Base-by-base conservation (phyloP, 192 early-diverging fungal genomes). In the Coemansia sp. region DNA sequence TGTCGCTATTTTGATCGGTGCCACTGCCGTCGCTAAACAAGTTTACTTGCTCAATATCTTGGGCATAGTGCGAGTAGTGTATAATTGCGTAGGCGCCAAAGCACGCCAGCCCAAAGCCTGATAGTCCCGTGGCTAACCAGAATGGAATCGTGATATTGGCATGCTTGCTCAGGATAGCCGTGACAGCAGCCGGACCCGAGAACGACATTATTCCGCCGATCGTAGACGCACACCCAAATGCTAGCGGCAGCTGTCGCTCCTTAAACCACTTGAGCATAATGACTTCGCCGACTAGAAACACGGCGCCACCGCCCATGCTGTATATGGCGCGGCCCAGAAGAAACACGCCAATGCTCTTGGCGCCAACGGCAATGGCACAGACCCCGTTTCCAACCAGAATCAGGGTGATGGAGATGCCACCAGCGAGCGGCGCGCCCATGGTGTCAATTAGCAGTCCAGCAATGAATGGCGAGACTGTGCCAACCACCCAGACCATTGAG, bases 261-360 rank as follows among this genome's bases (percentile, higher is more conserved):
- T 73, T 71, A 56, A 80, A 80, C 79, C 79, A 80, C 39, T 77
- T 76, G 14, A 77, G 42, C 55, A 80, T 55, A 10, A 80, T 80
- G n/a, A 73, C 70, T 46, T 80, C 73, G 43, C 75, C 73, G 14
- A 77, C 73, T 7, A 73, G 60, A 11, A 80, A 53, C 41, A 80
- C 70, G 0, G 72, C 70, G 7, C 68, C 69, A 17, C 68, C 66
- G 11, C 79, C 79, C 17, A 68, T 45, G 31, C 79, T 77, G 47
- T 73, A 80, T 34, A 77, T 65, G 9, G 75, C 60, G n/a, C 79
- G 73, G 31, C 77, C 70, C 1, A 68, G 27, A 2, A 79, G 50
- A 27, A 79, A 72, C n/a, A 72, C 43, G 42, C 56, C 49, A 23
- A 73, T 41, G 8, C 48, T 62, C 26, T 45, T 56, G 11, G 58